phyloP scores from a whole-genome alignment of 192 early-diverging fungal species.

The Backusella liffmaniae region DNA sequence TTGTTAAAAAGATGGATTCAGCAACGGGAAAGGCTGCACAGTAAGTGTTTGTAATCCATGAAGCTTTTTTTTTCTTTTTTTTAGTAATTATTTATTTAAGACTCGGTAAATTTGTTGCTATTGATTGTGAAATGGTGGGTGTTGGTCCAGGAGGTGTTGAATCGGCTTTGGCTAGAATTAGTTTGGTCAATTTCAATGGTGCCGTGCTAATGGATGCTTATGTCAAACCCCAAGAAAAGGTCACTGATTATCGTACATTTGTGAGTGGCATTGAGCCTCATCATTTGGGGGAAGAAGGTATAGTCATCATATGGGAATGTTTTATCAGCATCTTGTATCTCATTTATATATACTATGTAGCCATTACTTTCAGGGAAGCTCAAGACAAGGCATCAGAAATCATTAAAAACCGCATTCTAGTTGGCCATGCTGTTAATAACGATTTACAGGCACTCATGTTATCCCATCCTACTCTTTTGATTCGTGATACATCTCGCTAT shows the following conservation, averaged over 20 bases:
- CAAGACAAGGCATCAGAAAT: constrained; percentile 80
- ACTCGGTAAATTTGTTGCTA: constrained; percentile 86
- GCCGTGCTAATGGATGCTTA: constrained; percentile 80
- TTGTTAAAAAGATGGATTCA: constrained; percentile 31
- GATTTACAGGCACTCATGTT: constrained; percentile 85
- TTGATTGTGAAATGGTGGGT: constrained; percentile 99
- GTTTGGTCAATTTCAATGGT: constrained; percentile 93
- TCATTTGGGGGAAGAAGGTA: constrained; percentile 50
- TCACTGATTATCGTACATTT: constrained; percentile 92
- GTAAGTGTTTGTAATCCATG: background rate
- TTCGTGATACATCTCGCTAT: constrained; percentile 85
- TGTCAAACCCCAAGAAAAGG: constrained; percentile 77
- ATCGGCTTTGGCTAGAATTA: constrained; percentile 91
- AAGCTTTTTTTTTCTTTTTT: too few relatives aligned
- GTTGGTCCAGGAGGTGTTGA: constrained; percentile 78
- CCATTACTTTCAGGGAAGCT: constrained; percentile 72
- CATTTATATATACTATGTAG: constrained; percentile 30
- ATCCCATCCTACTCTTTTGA: constrained; percentile 71
- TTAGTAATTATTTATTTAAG: constrained; percentile 22
- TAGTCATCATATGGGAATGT: too few relatives aligned
- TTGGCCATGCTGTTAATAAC: constrained; percentile 90
- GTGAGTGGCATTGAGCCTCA: constrained; percentile 90
- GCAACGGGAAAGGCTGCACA: constrained; percentile 23
- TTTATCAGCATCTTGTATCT: too few relatives aligned
- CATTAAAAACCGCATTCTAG: constrained; percentile 79